phyloP scores from a whole-genome alignment of 306 rosid genomes.

The Acacia melanoxylon region DNA sequence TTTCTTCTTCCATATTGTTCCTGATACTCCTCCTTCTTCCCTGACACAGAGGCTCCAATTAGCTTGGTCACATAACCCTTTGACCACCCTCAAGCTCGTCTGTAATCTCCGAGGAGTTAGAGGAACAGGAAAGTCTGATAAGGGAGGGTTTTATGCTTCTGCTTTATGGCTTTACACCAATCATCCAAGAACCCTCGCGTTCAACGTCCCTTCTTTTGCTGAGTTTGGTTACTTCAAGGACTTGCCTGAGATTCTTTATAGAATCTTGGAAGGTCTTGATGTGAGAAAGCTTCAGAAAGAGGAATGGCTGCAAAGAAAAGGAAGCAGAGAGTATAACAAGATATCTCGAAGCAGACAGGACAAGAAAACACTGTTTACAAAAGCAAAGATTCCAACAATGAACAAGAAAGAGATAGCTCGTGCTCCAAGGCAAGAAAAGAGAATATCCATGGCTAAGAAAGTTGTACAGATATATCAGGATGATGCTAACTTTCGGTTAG shows the following conservation, averaged over 20 bases:
- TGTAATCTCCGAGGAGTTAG: conserved; percentile 67
- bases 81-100: conserved; percentile 64
- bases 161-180: conserved; percentile 56
- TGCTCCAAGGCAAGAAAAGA: conserved; percentile 39
- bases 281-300: conserved; percentile 36
- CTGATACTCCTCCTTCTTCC: conserved; percentile 25
- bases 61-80: conserved; percentile 52
- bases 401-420: conserved; percentile 45
- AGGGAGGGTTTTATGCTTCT: conserved; percentile 44
- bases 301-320: conserved; percentile 32
- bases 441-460: conserved; percentile 57
- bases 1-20: conserved; percentile 33
- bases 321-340: background rate
- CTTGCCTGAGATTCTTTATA: conserved; percentile 67
- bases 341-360: background rate
- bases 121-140: conserved; percentile 70
- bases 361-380: background rate
- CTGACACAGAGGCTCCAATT: conserved; percentile 31
- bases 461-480: conserved; percentile 38
- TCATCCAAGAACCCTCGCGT: conserved; percentile 70
- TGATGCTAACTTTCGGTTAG: conserved; percentile 42
- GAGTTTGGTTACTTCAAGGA: conserved; percentile 75
- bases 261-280: conserved; percentile 51
- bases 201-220: conserved; percentile 53
- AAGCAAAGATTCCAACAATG: background rate